Evolutionary conservation across 2,329 filamentous ascomycete species (phyloP).

Genomic region (Pseudogymnoascus destructans): DNA sequence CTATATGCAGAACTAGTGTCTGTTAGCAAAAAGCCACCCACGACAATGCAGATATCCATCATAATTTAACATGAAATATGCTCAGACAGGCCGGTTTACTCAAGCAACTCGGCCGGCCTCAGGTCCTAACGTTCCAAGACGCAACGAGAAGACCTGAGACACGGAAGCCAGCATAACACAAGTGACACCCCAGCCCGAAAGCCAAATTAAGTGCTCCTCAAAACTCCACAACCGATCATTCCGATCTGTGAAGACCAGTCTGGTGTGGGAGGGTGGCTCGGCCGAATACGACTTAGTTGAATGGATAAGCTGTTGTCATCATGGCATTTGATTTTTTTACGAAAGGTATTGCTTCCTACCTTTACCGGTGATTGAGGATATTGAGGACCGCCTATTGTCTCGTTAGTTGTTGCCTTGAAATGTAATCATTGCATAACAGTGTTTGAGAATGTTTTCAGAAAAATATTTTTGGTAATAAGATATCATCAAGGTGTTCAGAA

Average conservation of each 20-base stretch:
- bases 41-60: not conserved
- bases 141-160: slow-evolving; percentile 36
- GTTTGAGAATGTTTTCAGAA: slow-evolving; percentile 33
- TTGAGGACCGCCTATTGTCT: not conserved
- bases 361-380: slow-evolving; percentile 9
- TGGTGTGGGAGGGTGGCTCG: slow-evolving; percentile 63
- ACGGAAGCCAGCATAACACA: slow-evolving; percentile 49
- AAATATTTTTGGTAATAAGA: slow-evolving; percentile 48
- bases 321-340: slow-evolving; percentile 22
- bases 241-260: slow-evolving; percentile 37
- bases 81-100: slow-evolving; percentile 59
- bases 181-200: slow-evolving; percentile 18
- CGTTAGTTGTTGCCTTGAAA: not conserved
- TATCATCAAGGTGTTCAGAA: slow-evolving; percentile 59
- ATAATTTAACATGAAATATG: slow-evolving; percentile 15
- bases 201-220: slow-evolving; percentile 20
- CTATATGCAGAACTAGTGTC: not conserved
- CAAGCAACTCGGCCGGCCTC: slow-evolving; percentile 50
- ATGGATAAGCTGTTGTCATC: slow-evolving; percentile 64
- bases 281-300: slow-evolving; percentile 53
- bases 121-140: slow-evolving; percentile 41
- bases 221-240: slow-evolving; percentile 69
- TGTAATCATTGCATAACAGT: not conserved
- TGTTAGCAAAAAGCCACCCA: slow-evolving; percentile 2
- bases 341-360: slow-evolving; percentile 15